Conservation (phyloP, 768 basidiomycete species). For the Termitomyces eurrhizus region DNA sequence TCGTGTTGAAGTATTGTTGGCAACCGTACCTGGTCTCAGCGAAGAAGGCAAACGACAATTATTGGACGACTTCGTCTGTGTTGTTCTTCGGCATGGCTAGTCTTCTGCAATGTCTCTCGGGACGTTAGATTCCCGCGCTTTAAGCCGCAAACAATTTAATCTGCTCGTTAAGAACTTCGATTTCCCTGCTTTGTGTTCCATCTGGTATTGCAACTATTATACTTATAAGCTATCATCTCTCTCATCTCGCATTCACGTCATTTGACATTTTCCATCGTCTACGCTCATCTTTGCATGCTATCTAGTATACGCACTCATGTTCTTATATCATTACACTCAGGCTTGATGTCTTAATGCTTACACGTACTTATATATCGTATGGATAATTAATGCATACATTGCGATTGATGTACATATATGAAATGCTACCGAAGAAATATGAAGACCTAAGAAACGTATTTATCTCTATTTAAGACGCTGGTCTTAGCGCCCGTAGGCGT, state of each 20-base stretch:
- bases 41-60: conserved; percentile 48
- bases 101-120: not conserved
- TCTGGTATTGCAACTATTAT: conserved; percentile 8
- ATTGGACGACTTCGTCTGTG: conserved; percentile 55
- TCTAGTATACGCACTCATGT: conserved; percentile 7
- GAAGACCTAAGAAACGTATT: not conserved
- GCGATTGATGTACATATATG: conserved; percentile 4
- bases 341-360: conserved; percentile 14
- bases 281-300: conserved; percentile 11
- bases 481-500: conserved; percentile 82
- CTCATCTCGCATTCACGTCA: conserved; percentile 2
- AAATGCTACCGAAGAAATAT: conserved; percentile 6
- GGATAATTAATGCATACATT: conserved; percentile 14
- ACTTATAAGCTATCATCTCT: conserved; percentile 12
- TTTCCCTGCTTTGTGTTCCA: not conserved
- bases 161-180: not conserved
- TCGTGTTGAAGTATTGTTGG: conserved; percentile 58
- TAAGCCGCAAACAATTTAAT: not conserved
- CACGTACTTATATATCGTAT: conserved; percentile 14
- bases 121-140: not conserved
- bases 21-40: conserved; percentile 40
- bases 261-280: conserved; percentile 1
- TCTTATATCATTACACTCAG: conserved; percentile 7
- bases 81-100: conserved; percentile 51
- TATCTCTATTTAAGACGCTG: conserved; percentile 47